Conservation (phyloP, 306 rosid species). For the Begonia peltatifolia region DNA sequence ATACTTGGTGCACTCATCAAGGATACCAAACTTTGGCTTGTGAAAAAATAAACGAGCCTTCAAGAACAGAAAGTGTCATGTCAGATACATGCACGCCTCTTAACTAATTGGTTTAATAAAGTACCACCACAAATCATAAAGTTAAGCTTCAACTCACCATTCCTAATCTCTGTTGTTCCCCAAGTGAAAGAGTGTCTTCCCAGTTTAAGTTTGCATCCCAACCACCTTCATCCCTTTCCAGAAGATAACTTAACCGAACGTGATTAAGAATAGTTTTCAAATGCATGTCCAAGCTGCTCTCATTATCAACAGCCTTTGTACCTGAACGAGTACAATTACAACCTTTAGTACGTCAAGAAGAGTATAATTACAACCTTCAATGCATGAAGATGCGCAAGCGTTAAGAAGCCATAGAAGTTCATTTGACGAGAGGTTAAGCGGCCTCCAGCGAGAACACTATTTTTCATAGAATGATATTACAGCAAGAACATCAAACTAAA, state of each 20-base stretch:
- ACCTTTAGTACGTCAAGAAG: neutral
- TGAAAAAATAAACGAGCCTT: slow-evolving; percentile 97
- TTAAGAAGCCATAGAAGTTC: too few relatives aligned
- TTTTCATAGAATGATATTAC: too few relatives aligned
- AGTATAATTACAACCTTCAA: neutral
- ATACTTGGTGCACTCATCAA: slow-evolving; percentile 98
- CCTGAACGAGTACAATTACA: slow-evolving; percentile 27
- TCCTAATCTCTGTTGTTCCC: slow-evolving; percentile 98
- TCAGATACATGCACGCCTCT: slow-evolving; percentile 10
- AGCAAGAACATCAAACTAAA: too few relatives aligned
- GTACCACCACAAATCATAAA: neutral
- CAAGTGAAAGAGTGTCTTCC: slow-evolving; percentile 92
- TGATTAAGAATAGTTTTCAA: slow-evolving; percentile 67
- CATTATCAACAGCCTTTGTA: slow-evolving; percentile 17
- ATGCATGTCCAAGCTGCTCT: slow-evolving; percentile 38
- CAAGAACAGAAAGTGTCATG: slow-evolving; percentile 15
- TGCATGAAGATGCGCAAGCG: too few relatives aligned
- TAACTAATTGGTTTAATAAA: neutral
- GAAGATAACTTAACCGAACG: slow-evolving; percentile 83
- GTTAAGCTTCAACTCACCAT: slow-evolving; percentile 42
- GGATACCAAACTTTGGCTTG: slow-evolving; percentile 83
- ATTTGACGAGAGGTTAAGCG: too few relatives aligned
- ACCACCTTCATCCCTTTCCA: slow-evolving; percentile 68
- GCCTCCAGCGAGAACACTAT: too few relatives aligned
- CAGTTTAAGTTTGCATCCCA: slow-evolving; percentile 89